These are phyloP conservation scores for Aspergillus pseudotamarii DNA, from an alignment of 2,329 filamentous ascomycete genomes.

Conservation along the genomic window DNA sequence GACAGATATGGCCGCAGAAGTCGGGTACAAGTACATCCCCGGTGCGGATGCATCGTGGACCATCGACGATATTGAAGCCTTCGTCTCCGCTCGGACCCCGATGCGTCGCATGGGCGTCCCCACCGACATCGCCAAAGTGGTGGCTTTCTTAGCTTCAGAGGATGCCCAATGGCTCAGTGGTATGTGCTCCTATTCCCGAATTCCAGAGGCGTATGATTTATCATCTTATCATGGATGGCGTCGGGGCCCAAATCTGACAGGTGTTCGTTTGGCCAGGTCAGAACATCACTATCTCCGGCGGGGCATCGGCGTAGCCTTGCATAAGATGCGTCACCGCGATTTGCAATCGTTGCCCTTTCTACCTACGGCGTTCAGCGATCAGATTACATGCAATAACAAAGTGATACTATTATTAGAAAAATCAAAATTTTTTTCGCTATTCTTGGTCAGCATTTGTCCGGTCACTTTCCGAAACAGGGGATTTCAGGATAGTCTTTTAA, in stretches of 20 bases:
- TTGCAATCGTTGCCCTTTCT: too few species aligned
- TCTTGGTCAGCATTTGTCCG: too few species aligned
- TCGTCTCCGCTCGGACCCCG: constrained; percentile 61
- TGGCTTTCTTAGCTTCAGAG: constrained; percentile 58
- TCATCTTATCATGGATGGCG: too few species aligned
- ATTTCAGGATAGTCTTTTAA: too few species aligned
- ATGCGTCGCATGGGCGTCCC: constrained; percentile 61
- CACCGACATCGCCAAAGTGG: constrained; percentile 61
- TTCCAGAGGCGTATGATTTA: neutral
- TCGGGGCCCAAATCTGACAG: neutral
- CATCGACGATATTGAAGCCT: constrained; percentile 57
- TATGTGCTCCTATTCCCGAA: constrained; percentile 34
- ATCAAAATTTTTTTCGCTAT: too few species aligned
- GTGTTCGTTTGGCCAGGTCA: neutral
- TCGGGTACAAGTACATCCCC: constrained; percentile 67
- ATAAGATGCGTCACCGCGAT: too few species aligned
- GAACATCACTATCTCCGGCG: neutral
- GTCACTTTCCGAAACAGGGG: too few species aligned
- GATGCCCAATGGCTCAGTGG: constrained; percentile 69
- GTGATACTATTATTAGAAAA: too few species aligned
- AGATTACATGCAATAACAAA: too few species aligned
- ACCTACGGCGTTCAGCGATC: too few species aligned
- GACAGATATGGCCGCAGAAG: constrained; percentile 72
- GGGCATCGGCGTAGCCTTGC: neutral
- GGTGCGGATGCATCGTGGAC: constrained; percentile 44